Conservation (phyloP, 2,329 filamentous ascomycete species). For the Aschersonia sp. region DNA sequence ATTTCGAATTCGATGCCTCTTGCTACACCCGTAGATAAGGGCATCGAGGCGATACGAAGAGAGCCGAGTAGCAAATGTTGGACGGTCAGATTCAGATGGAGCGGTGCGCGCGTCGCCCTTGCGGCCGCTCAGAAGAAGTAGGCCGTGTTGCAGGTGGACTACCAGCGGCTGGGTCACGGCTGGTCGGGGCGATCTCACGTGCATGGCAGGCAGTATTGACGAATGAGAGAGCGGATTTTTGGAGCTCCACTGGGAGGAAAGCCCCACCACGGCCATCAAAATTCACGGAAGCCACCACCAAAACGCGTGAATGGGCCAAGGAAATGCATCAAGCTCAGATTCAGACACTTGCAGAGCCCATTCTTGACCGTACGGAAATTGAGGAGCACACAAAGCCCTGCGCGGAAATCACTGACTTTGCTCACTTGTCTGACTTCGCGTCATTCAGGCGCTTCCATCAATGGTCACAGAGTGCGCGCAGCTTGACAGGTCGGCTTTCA, state of each 20-base stretch:
- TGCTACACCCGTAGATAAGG: no score
- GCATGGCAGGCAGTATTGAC: neutral
- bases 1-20: no score
- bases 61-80: no score
- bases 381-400: neutral
- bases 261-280: conserved; percentile 1
- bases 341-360: neutral
- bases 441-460: no score
- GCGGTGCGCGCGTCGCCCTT: conserved; percentile 6
- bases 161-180: no score
- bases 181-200: conserved; percentile 2
- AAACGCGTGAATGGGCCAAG: neutral
- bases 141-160: no score
- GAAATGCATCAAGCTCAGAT: neutral
- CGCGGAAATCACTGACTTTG: no score
- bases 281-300: neutral
- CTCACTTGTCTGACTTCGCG: no score
- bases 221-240: conserved; percentile 1
- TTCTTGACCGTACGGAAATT: neutral
- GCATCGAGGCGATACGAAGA: no score
- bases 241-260: neutral
- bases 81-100: no score
- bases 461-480: no score
- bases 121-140: conserved; percentile 1
- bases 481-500: no score